These are phyloP conservation scores for Neonectria coccinea DNA, from an alignment of 2,329 filamentous ascomycete species.

Conservation along the genomic window DNA sequence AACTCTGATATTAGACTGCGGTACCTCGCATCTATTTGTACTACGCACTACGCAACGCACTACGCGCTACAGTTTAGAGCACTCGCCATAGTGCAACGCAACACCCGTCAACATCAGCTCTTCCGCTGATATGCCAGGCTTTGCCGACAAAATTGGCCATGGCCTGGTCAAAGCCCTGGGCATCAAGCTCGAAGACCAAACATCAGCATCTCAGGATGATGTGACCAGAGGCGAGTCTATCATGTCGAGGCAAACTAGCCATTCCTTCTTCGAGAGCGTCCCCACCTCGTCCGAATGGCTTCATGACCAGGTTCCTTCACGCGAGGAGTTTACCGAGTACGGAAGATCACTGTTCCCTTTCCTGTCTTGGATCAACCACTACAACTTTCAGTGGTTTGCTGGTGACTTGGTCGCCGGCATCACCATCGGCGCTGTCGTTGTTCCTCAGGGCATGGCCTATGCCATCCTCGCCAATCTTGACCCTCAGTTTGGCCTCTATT, in stretches of 20 bases:
- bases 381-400: conserved; percentile 89
- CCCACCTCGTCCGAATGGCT: conserved; percentile 83
- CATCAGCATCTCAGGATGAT: conserved; percentile 63
- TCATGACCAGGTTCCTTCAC: conserved; percentile 69
- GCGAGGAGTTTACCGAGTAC: conserved; percentile 69
- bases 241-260: conserved; percentile 77
- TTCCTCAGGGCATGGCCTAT: conserved; percentile 98
- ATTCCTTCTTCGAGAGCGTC: conserved; percentile 85
- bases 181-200: conserved; percentile 78
- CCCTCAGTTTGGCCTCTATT: conserved; percentile 82
- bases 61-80: neutral
- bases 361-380: conserved; percentile 85
- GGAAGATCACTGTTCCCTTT: conserved; percentile 85
- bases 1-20: neutral
- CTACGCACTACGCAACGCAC: conserved; percentile 6
- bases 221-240: conserved; percentile 83
- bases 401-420: conserved; percentile 87
- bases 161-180: conserved; percentile 81
- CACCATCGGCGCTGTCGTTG: conserved; percentile 75
- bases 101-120: neutral
- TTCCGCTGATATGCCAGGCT: conserved; percentile 32
- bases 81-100: conserved; percentile 4
- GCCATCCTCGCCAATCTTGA: conserved; percentile 84
- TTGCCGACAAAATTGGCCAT: conserved; percentile 72
- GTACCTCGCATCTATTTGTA: conserved; percentile 8